Conservation (phyloP, 75 land plant genomes). For the Isoetes taiwanensis region DNA sequence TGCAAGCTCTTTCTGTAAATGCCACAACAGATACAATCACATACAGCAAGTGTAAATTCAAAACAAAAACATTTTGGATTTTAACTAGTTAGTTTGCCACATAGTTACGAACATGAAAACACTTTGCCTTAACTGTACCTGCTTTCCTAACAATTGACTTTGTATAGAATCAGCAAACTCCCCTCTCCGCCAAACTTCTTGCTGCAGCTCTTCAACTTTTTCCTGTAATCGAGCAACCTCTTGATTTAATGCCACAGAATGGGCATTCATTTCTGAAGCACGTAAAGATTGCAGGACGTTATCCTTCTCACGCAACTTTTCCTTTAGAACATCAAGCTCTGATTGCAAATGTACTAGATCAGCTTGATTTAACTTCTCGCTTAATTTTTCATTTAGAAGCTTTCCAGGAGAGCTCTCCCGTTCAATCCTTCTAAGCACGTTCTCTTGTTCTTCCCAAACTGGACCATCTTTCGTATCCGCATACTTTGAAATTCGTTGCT, state of each 20-base stretch:
- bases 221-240: conserved; percentile 8
- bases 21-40: not conserved
- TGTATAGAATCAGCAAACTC: conserved; percentile 26
- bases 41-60: not conserved
- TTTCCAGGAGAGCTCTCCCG: conserved; percentile 9
- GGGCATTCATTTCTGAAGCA: conserved; percentile 10
- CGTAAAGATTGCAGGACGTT: conserved; percentile 28
- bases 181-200: conserved; percentile 28
- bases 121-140: conserved; percentile 20
- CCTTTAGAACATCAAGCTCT: conserved; percentile 45
- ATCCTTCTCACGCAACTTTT: conserved; percentile 35
- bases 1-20: conserved; percentile 50
- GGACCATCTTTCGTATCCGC: conserved; percentile 13
- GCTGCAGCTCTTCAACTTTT: conserved; percentile 7
- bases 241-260: conserved; percentile 15
- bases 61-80: not conserved
- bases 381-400: not conserved
- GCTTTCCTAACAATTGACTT: conserved; percentile 33
- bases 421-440: conserved; percentile 15
- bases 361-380: not conserved
- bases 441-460: conserved; percentile 19
- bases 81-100: no score
- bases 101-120: no score
- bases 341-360: conserved; percentile 30
- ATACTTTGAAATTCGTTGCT: conserved; percentile 1